A percentile compares a stretch with the other conserved stretches of the same genome.
phyloP scores from a whole-genome alignment of 2,329 filamentous ascomycete genomes.

The Fusarium heterosporum region DNA sequence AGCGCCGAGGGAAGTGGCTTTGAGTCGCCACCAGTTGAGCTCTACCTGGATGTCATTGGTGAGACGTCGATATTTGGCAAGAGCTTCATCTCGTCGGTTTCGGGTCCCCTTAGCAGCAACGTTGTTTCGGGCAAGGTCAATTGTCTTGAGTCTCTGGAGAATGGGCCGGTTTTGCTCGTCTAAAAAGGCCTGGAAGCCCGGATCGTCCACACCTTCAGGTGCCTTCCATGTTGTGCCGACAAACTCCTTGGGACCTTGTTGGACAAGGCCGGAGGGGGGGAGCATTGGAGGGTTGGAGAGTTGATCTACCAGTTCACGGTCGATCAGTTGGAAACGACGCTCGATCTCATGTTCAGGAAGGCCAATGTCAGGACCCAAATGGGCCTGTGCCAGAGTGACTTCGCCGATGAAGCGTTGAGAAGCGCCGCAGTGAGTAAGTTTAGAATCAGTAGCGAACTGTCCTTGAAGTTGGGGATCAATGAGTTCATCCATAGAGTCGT shows the following conservation, averaged over 20 bases:
- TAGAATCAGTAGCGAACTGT: neutral
- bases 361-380: neutral
- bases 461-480: neutral
- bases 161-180: slow-evolving; percentile 21
- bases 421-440: neutral
- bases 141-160: slow-evolving; percentile 43
- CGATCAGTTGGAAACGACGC: slow-evolving; percentile 35
- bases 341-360: slow-evolving; percentile 22
- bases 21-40: slow-evolving; percentile 47
- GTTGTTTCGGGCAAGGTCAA: slow-evolving; percentile 54
- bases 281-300: slow-evolving; percentile 45
- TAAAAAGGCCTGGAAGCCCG: slow-evolving; percentile 10
- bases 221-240: slow-evolving; percentile 37
- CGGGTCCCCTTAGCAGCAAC: slow-evolving; percentile 54
- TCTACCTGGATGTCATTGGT: slow-evolving; percentile 44
- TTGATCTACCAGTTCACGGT: slow-evolving; percentile 42
- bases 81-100: slow-evolving; percentile 47
- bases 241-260: slow-evolving; percentile 46
- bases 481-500: neutral
- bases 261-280: slow-evolving; percentile 38
- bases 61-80: slow-evolving; percentile 38
- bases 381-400: neutral
- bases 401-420: neutral
- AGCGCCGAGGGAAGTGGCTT: slow-evolving; percentile 44
- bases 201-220: slow-evolving; percentile 12